Evolutionary conservation across 2,329 filamentous ascomycete genomes (phyloP).

Genomic region (Lithohypha guttulata): DNA sequence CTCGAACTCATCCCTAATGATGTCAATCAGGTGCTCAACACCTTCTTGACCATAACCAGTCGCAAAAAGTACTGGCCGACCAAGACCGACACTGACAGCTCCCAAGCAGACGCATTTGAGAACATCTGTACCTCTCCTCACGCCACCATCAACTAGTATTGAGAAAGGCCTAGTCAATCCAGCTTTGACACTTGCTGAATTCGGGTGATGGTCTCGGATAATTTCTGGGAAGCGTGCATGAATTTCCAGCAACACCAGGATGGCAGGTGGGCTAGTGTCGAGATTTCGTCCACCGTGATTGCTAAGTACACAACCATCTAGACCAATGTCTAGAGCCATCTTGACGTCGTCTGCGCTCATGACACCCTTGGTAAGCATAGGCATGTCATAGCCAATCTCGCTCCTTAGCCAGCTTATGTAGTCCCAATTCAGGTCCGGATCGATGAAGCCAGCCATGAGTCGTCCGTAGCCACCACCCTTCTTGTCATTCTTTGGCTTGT

Average conservation of each 20-base stretch:
- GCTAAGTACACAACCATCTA: constrained; percentile 46
- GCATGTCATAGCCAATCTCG: constrained; percentile 33
- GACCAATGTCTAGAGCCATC: constrained; percentile 40
- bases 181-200: constrained; percentile 13
- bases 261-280: constrained; percentile 40
- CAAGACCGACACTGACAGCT: constrained; percentile 44
- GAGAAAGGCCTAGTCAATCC: constrained; percentile 28
- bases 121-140: constrained; percentile 45
- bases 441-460: constrained; percentile 44
- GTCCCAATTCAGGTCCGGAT: constrained; percentile 43
- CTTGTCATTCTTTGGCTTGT: constrained; percentile 37
- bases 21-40: constrained; percentile 44
- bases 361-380: constrained; percentile 48
- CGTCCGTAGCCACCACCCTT: constrained; percentile 45
- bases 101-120: constrained; percentile 45
- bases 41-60: constrained; percentile 45
- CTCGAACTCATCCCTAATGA: constrained; percentile 39
- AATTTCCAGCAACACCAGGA: constrained; percentile 44
- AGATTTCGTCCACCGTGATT: constrained; percentile 52
- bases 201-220: constrained; percentile 30
- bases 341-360: constrained; percentile 47
- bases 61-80: constrained; percentile 43
- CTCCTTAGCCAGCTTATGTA: constrained; percentile 45
- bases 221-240: constrained; percentile 41
- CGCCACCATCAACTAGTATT: constrained; percentile 44